phyloP scores from a whole-genome alignment of 257 asterid species.

The Galeopsis tetrahit region DNA sequence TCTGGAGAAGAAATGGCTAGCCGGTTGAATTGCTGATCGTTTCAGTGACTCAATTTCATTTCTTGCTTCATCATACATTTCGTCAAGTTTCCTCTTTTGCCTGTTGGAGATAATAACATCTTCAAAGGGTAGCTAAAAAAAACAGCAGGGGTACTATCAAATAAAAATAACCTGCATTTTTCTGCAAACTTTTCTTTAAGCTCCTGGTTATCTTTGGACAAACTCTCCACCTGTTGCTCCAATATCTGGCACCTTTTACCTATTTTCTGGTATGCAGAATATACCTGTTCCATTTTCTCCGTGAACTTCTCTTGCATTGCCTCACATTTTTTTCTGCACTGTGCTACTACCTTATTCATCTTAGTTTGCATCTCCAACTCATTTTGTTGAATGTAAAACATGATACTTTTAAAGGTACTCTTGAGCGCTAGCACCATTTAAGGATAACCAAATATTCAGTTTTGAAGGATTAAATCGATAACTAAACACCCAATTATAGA shows the following conservation, averaged over 20 bases:
- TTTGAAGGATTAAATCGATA: constrained; percentile 17
- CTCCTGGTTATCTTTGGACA: constrained; percentile 88
- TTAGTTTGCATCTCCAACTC: constrained; percentile 90
- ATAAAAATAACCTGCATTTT: constrained; percentile 72
- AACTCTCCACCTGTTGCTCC: constrained; percentile 83
- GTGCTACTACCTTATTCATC: constrained; percentile 75
- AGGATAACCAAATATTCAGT: constrained; percentile 39
- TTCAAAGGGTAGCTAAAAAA: constrained; percentile 12
- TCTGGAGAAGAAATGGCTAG: constrained; percentile 64
- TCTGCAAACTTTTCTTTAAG: constrained; percentile 92
- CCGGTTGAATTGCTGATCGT: constrained; percentile 83
- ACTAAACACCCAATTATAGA: not conserved
- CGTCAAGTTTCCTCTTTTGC: constrained; percentile 98
- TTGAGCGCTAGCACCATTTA: constrained; percentile 62
- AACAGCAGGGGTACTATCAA: constrained; percentile 1
- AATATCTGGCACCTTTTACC: constrained; percentile 82
- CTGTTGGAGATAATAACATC: constrained; percentile 50
- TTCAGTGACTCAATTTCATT: constrained; percentile 76
- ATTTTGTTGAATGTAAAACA: constrained; percentile 84
- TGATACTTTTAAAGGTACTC: constrained; percentile 70
- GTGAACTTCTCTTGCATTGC: constrained; percentile 85
- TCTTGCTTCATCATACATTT: constrained; percentile 92
- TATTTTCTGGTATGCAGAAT: constrained; percentile 86
- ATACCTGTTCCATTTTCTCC: constrained; percentile 87
- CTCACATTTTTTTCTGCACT: constrained; percentile 89